These are phyloP conservation scores for Paraleonurus japonicus DNA, from an alignment of 257 asterid species.

Conservation along the genomic window DNA sequence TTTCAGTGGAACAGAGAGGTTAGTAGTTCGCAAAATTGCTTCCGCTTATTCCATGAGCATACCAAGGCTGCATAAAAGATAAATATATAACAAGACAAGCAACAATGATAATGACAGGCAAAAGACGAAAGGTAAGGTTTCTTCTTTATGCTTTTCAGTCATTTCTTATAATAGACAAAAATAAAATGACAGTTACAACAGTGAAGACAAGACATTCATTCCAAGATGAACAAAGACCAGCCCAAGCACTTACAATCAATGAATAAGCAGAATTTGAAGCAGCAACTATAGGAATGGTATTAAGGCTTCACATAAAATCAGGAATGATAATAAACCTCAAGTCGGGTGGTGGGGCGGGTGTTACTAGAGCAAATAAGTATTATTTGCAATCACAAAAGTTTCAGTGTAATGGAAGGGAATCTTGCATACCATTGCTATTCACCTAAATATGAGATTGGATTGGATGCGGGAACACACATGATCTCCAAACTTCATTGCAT, in stretches of 20 bases:
- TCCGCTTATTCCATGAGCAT: constrained; percentile 98
- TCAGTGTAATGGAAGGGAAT: too few relatives aligned
- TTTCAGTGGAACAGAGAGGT: constrained; percentile 80
- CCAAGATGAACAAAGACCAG: not conserved
- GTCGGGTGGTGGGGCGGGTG: not conserved
- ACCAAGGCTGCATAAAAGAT: constrained; percentile 75
- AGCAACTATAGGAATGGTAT: not conserved
- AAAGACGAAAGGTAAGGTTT: not conserved
- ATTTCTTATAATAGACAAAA: too few relatives aligned
- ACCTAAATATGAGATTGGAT: too few relatives aligned
- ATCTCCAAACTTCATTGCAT: too few relatives aligned
- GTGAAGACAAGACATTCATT: not conserved
- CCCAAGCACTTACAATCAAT: not conserved
- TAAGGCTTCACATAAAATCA: constrained; percentile 2
- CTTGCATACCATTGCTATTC: too few relatives aligned
- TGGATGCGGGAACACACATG: too few relatives aligned
- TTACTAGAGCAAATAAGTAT: not conserved
- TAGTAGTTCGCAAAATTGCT: constrained; percentile 86
- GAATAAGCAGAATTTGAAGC: not conserved
- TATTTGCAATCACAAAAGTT: not conserved
- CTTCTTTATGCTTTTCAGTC: not conserved
- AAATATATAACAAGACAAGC: not conserved
- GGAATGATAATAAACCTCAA: not conserved
- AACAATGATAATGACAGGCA: constrained; percentile 7
- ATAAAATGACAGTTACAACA: not conserved